Percentiles rank a stretch among this genome's conserved stretches.
Evolutionary conservation across 2,329 filamentous ascomycete genomes (phyloP).

Genomic region (Hirsutella thompsonii): DNA sequence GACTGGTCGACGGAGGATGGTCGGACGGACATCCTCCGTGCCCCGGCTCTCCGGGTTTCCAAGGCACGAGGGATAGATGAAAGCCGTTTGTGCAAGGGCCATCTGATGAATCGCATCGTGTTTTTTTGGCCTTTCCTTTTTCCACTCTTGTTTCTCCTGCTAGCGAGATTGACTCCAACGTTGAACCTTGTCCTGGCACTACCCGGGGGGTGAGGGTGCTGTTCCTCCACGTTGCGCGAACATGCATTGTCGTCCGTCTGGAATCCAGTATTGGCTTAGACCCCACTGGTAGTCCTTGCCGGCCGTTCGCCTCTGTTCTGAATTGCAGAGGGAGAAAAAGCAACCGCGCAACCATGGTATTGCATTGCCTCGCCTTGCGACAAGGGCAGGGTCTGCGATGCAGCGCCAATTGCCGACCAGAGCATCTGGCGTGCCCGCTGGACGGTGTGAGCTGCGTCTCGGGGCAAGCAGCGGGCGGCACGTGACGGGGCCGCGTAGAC

Average conservation of each 20-base stretch:
- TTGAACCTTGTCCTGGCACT: neutral
- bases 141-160: neutral
- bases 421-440: no score
- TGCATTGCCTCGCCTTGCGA: neutral
- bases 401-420: no score
- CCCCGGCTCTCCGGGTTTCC: no score
- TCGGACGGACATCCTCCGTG: no score
- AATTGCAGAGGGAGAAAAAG: neutral
- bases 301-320: neutral
- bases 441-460: neutral
- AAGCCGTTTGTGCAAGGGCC: no score
- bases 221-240: no score
- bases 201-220: neutral
- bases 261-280: neutral
- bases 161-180: neutral
- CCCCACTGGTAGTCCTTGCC: neutral
- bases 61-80: no score
- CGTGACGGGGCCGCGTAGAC: neutral
- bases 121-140: neutral
- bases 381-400: neutral
- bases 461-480: neutral
- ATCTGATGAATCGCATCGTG: neutral
- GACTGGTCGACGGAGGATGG: no score
- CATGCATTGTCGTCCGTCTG: neutral
- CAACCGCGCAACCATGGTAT: neutral